Evolutionary conservation across 208 protist species (phyloP).

Genomic region (Endotrypanum monterogeii): DNA sequence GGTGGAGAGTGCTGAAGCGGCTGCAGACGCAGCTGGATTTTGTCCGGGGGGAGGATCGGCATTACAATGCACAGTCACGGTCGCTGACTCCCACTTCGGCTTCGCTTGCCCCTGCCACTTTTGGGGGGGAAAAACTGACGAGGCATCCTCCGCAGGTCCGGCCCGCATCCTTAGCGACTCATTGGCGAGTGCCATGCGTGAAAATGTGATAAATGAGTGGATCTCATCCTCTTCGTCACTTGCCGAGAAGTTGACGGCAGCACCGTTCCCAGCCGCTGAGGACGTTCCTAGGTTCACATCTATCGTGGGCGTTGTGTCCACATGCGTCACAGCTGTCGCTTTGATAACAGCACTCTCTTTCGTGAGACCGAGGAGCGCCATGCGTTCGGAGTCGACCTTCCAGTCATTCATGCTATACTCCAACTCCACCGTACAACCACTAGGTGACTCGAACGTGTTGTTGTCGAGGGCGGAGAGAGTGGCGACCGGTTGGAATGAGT

Average conservation of each 20-base stretch:
- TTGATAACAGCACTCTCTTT: conserved; percentile 8
- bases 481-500: background rate
- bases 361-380: conserved; percentile 4
- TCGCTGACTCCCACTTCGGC: background rate
- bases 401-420: conserved; percentile 25
- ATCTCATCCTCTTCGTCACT: conserved; percentile 16
- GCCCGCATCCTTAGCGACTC: background rate
- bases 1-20: background rate
- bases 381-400: conserved; percentile 5
- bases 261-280: background rate
- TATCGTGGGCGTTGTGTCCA: background rate
- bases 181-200: conserved; percentile 28
- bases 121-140: background rate
- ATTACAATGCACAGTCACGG: background rate
- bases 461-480: background rate
- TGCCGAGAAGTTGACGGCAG: conserved; percentile 11
- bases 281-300: background rate
- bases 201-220: conserved; percentile 30
- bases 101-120: background rate
- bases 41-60: background rate
- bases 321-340: background rate
- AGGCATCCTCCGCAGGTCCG: background rate
- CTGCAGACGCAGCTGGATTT: background rate
- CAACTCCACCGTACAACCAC: conserved; percentile 29
- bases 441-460: background rate